These are phyloP conservation scores for Pelargonium fulgidum DNA, from an alignment of 441 rosid species.

Conservation along the genomic window DNA sequence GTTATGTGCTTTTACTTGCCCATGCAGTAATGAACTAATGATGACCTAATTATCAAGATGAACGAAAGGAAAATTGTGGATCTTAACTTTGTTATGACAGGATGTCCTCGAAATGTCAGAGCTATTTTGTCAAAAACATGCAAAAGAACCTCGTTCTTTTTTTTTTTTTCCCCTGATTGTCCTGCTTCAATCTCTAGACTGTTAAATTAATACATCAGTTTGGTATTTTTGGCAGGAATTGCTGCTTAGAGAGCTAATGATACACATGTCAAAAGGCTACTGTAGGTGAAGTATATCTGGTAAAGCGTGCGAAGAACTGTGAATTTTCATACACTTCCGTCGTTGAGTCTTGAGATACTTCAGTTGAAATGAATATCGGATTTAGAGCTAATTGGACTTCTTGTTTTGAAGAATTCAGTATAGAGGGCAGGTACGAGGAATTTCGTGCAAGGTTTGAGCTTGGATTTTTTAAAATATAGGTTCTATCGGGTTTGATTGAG, in stretches of 20 bases:
- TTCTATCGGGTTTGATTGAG: slow-evolving; percentile 25
- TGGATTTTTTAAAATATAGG: slow-evolving; percentile 20
- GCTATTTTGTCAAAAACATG: neutral
- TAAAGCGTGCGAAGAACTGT: slow-evolving; percentile 22
- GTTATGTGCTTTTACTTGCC: too few species aligned
- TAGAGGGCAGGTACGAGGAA: slow-evolving; percentile 32
- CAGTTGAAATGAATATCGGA: slow-evolving; percentile 26
- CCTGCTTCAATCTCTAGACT: neutral
- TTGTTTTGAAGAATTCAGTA: slow-evolving; percentile 24
- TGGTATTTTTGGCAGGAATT: slow-evolving; percentile 38
- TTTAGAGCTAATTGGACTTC: slow-evolving; percentile 32
- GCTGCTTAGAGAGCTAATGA: slow-evolving; percentile 40
- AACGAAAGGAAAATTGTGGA: neutral
- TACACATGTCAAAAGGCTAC: slow-evolving; percentile 21
- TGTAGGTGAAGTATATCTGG: slow-evolving; percentile 31
- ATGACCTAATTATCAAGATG: too few species aligned
- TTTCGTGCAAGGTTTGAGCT: slow-evolving; percentile 32
- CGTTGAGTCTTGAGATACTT: slow-evolving; percentile 12
- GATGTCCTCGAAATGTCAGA: neutral
- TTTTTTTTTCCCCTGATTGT: too few species aligned
- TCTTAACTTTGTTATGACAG: neutral
- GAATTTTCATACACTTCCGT: slow-evolving; percentile 26
- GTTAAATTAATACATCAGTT: too few species aligned
- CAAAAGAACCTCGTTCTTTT: too few species aligned
- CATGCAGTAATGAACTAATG: too few species aligned